Percentiles rank a stretch among this genome's conserved stretches.
Conservation (phyloP, 768 basidiomycete genomes). For the Mycena polygramma region DNA sequence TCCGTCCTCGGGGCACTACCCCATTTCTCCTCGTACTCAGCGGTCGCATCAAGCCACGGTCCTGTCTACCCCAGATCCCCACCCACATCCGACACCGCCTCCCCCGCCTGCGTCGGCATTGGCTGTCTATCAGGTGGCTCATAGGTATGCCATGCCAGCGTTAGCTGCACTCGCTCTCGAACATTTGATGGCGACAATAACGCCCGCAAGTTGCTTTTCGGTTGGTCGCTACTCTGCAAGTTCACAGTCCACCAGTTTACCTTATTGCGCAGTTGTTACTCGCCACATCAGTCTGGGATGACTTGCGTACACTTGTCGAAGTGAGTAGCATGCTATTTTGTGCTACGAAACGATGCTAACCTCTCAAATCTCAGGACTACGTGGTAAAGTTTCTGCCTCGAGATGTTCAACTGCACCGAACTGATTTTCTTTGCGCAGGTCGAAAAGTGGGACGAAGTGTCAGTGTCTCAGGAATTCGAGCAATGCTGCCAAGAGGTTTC, state of each 20-base stretch:
- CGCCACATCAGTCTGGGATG: constrained; percentile 78
- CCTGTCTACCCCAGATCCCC: constrained; percentile 68
- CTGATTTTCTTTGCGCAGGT: background rate
- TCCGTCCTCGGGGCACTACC: constrained; percentile 56
- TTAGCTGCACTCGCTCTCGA: constrained; percentile 77
- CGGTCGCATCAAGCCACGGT: constrained; percentile 51
- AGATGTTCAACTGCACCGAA: background rate
- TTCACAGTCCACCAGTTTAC: background rate
- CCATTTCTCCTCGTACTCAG: constrained; percentile 61
- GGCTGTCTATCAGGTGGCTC: constrained; percentile 81
- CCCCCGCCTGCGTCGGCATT: constrained; percentile 79
- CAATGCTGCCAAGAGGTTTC: constrained; percentile 79
- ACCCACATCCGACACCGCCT: constrained; percentile 74
- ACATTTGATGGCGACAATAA: constrained; percentile 79
- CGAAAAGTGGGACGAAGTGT: constrained; percentile 78
- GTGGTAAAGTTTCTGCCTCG: constrained; percentile 62
- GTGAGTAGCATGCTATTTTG: constrained; percentile 49
- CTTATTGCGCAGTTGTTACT: constrained; percentile 58
- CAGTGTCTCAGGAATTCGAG: constrained; percentile 73
- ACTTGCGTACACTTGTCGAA: constrained; percentile 71
- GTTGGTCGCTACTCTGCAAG: background rate
- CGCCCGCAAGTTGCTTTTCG: constrained; percentile 48
- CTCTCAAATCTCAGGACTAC: constrained; percentile 63
- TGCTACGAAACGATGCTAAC: constrained; percentile 24
- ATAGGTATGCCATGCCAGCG: constrained; percentile 78